A percentile compares a stretch with the other conserved stretches of the same genome.
Conservation (phyloP, 179 eudicot species). For the Actinidia arguta region DNA sequence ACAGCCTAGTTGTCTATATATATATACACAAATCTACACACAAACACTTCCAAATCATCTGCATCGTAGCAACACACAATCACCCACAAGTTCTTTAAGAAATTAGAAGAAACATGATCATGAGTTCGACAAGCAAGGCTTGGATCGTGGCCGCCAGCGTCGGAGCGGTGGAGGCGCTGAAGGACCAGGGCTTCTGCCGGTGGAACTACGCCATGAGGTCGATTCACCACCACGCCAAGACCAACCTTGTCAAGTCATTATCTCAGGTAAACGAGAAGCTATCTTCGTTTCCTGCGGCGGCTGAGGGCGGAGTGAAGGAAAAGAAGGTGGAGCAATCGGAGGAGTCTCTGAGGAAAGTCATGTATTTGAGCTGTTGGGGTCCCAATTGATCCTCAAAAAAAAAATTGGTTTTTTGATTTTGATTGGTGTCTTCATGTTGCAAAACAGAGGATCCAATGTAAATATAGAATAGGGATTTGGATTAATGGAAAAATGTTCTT, state of each 20-base stretch:
- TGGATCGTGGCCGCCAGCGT: conserved; percentile 40
- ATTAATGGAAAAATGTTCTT: too few species aligned
- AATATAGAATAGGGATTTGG: neutral
- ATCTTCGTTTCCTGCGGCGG: neutral
- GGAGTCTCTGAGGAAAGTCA: conserved; percentile 35
- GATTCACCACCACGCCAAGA: conserved; percentile 36
- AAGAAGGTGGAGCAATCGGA: conserved; percentile 18
- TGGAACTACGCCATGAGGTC: conserved; percentile 40
- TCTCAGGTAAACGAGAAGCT: conserved; percentile 25
- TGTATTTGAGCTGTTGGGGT: conserved; percentile 43
- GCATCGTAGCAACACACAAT: neutral
- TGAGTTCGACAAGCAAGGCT: conserved; percentile 33
- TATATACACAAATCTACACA: neutral
- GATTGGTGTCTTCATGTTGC: neutral
- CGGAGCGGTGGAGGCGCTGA: conserved; percentile 39
- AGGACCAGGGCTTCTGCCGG: conserved; percentile 41
- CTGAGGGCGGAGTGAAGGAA: conserved; percentile 5
- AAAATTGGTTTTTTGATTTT: too few species aligned
- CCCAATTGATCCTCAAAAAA: conserved; percentile 26
- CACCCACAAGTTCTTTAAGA: neutral
- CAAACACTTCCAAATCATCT: neutral
- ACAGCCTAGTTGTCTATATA: neutral
- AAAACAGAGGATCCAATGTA: neutral
- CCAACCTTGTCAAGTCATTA: conserved; percentile 26
- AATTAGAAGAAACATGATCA: neutral